Percentiles rank a stretch among this genome's conserved stretches.
phyloP scores from a whole-genome alignment of 148 eudicot genomes.

The Persicaria maculosa region DNA sequence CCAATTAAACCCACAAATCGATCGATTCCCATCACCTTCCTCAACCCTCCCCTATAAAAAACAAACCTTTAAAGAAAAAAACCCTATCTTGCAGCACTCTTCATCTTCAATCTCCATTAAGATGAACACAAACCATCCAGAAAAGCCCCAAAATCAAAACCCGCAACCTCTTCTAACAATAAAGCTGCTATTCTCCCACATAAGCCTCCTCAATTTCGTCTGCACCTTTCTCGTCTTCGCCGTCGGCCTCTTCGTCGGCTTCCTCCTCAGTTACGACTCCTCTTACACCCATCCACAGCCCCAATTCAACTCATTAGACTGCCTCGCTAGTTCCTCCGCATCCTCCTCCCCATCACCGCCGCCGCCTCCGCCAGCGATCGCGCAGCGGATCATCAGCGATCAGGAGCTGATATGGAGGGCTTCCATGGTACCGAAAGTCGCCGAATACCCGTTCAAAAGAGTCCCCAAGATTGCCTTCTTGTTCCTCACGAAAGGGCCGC shows the following conservation, averaged over 20 bases:
- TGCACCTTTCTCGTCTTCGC: slow-evolving; percentile 17
- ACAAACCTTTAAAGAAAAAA: background rate
- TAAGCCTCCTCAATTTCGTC: slow-evolving; percentile 17
- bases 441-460: slow-evolving; percentile 20
- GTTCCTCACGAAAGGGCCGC: slow-evolving; percentile 57
- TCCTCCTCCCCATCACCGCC: background rate
- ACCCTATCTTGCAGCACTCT: too few relatives aligned
- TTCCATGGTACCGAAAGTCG: slow-evolving; percentile 33
- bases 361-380: background rate
- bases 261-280: slow-evolving; percentile 6
- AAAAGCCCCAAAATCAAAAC: slow-evolving; percentile 6
- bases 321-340: background rate
- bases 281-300: slow-evolving; percentile 6
- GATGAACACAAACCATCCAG: background rate
- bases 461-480: slow-evolving; percentile 69
- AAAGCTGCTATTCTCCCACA: slow-evolving; percentile 14
- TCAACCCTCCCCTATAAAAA: background rate
- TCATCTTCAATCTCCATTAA: background rate
- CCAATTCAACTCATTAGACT: slow-evolving; percentile 6
- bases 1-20: background rate
- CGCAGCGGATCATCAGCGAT: slow-evolving; percentile 22
- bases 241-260: slow-evolving; percentile 16
- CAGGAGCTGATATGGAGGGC: slow-evolving; percentile 59
- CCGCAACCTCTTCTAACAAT: background rate
- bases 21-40: background rate